Evolutionary conservation across 2,329 filamentous ascomycete species (phyloP).

Genomic region (Xylaria sp.): DNA sequence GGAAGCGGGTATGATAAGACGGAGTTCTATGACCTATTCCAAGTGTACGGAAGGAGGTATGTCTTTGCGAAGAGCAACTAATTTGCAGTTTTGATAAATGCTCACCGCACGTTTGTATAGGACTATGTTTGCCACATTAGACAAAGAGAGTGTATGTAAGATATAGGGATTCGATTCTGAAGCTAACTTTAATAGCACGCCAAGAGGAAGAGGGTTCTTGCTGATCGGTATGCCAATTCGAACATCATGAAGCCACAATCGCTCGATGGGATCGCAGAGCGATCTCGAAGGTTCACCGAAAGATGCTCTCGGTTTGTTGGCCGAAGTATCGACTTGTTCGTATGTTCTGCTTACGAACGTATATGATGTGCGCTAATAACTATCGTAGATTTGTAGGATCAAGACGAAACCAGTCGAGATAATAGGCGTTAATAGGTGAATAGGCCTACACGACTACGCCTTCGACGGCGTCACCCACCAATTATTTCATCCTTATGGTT

Average conservation of each 20-base stretch:
- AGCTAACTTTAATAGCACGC: slow-evolving; percentile 61
- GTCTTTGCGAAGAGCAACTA: slow-evolving; percentile 24
- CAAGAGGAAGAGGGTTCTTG: slow-evolving; percentile 69
- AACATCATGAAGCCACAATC: slow-evolving; percentile 69
- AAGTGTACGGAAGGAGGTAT: slow-evolving; percentile 65
- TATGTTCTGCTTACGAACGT: slow-evolving; percentile 49
- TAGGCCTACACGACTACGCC: slow-evolving; percentile 71
- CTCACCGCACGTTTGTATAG: slow-evolving; percentile 47
- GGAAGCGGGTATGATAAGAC: slow-evolving; percentile 74
- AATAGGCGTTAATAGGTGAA: slow-evolving; percentile 32
- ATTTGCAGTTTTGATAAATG: background rate
- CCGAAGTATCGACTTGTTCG: slow-evolving; percentile 69
- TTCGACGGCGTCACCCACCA: slow-evolving; percentile 76
- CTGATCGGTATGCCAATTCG: slow-evolving; percentile 74
- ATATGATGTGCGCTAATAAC: slow-evolving; percentile 36
- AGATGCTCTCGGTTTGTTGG: slow-evolving; percentile 60
- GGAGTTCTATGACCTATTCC: slow-evolving; percentile 71
- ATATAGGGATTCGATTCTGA: background rate
- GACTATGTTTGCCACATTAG: slow-evolving; percentile 69
- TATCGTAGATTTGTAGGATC: slow-evolving; percentile 42
- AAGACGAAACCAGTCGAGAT: background rate
- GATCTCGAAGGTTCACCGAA: slow-evolving; percentile 65
- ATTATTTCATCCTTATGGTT: slow-evolving; percentile 73
- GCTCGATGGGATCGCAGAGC: slow-evolving; percentile 66
- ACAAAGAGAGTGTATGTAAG: slow-evolving; percentile 52